Evolutionary conservation across 1,139 yeast species (phyloP).

Genomic region (Scheffersomyces stambukii): DNA sequence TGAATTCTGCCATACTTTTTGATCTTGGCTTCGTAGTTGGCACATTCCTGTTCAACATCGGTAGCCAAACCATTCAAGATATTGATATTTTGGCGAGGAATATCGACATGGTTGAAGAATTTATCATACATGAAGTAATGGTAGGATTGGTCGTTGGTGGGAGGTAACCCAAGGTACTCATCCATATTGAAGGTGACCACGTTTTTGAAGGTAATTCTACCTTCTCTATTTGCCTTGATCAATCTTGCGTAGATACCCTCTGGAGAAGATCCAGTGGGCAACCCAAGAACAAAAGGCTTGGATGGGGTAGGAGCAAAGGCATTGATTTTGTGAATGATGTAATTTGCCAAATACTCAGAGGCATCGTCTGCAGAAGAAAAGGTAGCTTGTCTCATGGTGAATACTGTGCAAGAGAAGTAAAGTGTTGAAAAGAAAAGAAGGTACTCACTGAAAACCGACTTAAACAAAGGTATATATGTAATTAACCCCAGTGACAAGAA

Average conservation of each 20-base stretch:
- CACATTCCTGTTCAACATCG: slow-evolving; percentile 47
- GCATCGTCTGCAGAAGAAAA: slow-evolving; percentile 42
- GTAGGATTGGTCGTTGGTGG: slow-evolving; percentile 50
- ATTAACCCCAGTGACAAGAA: too few relatives aligned
- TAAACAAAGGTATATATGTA: too few relatives aligned
- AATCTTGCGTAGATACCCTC: slow-evolving; percentile 52
- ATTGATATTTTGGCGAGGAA: slow-evolving; percentile 51
- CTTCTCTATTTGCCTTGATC: slow-evolving; percentile 42
- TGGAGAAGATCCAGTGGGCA: slow-evolving; percentile 67
- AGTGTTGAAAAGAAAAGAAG: too few relatives aligned
- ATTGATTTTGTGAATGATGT: slow-evolving; percentile 44
- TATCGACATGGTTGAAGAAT: slow-evolving; percentile 57
- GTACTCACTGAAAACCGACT: too few relatives aligned
- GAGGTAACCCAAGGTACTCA: slow-evolving; percentile 51
- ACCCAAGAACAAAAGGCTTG: slow-evolving; percentile 55
- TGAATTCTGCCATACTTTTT: slow-evolving; percentile 49
- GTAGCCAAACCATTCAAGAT: slow-evolving; percentile 52
- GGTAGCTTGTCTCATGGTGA: slow-evolving; percentile 36
- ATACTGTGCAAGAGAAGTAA: too few relatives aligned
- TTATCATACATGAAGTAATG: slow-evolving; percentile 60
- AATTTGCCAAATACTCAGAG: slow-evolving; percentile 46
- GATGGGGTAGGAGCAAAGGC: slow-evolving; percentile 42
- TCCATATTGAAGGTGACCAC: slow-evolving; percentile 66
- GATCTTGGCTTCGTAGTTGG: slow-evolving; percentile 48
- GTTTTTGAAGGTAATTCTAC: slow-evolving; percentile 45